Percentiles rank a stretch among this genome's conserved stretches.
Evolutionary conservation across 805 yeast genomes (phyloP).

Genomic region (Suhomyces emberorum): DNA sequence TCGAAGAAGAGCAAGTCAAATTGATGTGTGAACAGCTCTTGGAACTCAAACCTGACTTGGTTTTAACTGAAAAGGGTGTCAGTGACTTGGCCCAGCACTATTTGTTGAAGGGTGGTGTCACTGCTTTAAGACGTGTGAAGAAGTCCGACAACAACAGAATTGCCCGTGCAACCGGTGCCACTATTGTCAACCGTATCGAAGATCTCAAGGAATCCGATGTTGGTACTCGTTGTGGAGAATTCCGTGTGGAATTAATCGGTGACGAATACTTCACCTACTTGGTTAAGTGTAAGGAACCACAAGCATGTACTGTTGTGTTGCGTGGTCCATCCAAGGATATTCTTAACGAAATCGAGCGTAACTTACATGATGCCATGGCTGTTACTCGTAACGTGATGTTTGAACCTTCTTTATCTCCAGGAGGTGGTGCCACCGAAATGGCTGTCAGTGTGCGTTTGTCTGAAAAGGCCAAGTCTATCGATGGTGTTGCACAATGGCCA

Average conservation of each 20-base stretch:
- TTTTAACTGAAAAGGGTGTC: slow-evolving; percentile 97
- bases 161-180: slow-evolving; percentile 96
- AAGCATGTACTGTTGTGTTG: slow-evolving; percentile 88
- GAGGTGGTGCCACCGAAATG: slow-evolving; percentile 99
- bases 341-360: slow-evolving; percentile 92
- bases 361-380: slow-evolving; percentile 97
- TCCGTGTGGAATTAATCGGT: slow-evolving; percentile 92
- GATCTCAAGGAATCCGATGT: slow-evolving; percentile 88
- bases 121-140: slow-evolving; percentile 90
- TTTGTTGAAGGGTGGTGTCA: slow-evolving; percentile 86
- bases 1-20: slow-evolving; percentile 96
- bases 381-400: slow-evolving; percentile 93
- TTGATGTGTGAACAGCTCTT: slow-evolving; percentile 80
- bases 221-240: slow-evolving; percentile 85
- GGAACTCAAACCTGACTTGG: slow-evolving; percentile 86
- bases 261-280: slow-evolving; percentile 93
- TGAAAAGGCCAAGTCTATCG: slow-evolving; percentile 86
- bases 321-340: slow-evolving; percentile 98
- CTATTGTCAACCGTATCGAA: slow-evolving; percentile 92
- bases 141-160: slow-evolving; percentile 96
- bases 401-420: slow-evolving; percentile 94
- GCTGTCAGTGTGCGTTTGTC: slow-evolving; percentile 87
- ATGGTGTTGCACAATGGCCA: slow-evolving; percentile 98
- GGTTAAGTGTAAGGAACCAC: slow-evolving; percentile 76
- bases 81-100: slow-evolving; percentile 97